Percentiles rank a stretch among this genome's conserved stretches.
Evolutionary conservation across 306 rosid genomes (phyloP).

Genomic region (Senna siamea): DNA sequence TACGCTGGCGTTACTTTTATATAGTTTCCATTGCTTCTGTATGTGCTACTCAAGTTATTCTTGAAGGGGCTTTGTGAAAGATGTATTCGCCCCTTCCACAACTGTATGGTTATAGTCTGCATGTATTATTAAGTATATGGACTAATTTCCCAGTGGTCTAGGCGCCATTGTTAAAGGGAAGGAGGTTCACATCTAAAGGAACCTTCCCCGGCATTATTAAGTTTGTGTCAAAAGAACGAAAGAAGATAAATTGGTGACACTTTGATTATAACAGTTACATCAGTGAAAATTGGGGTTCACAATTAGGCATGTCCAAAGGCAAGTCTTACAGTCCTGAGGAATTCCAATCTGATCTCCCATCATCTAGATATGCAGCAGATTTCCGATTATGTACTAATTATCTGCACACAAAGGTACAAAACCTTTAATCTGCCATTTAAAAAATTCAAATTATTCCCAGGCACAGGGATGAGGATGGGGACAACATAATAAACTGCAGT

Average conservation of each 20-base stretch:
- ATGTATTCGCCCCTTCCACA: slow-evolving; percentile 33
- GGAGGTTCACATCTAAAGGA: no score
- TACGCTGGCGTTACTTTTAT: slow-evolving; percentile 87
- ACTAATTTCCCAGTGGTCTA: no score
- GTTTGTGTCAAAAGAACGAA: no score
- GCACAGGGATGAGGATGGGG: not conserved
- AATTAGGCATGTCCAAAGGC: no score
- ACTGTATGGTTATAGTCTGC: no score
- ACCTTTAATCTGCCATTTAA: slow-evolving; percentile 5
- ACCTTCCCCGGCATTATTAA: no score
- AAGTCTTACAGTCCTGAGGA: not conserved
- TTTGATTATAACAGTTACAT: not conserved
- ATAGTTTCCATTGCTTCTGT: slow-evolving; percentile 48
- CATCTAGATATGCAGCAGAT: not conserved
- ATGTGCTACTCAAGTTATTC: no score
- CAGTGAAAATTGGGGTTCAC: no score
- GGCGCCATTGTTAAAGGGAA: no score
- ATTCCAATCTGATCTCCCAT: not conserved
- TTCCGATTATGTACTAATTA: slow-evolving; percentile 4
- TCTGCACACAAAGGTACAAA: slow-evolving; percentile 5
- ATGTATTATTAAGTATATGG: no score
- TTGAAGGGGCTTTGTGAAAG: slow-evolving; percentile 43
- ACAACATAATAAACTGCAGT: not conserved
- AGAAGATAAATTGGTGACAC: not conserved
- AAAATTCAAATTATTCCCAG: not conserved